These are phyloP conservation scores for Colletotrichum higginsianum DNA, from an alignment of 2,329 filamentous ascomycete species.

Conservation along the genomic window DNA sequence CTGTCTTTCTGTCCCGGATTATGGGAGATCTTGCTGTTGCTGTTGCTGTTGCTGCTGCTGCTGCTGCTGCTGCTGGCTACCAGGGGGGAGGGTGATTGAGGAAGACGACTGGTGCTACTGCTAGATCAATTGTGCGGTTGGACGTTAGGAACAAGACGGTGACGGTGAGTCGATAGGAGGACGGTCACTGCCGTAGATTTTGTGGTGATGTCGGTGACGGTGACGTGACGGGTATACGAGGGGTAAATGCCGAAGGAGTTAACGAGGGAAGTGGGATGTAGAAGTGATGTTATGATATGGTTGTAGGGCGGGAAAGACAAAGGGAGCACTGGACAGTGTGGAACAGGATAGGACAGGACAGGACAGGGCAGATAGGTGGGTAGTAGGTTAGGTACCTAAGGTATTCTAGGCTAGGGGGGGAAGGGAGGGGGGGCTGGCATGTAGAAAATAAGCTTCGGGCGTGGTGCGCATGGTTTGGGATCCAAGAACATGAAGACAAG, in stretches of 20 bases:
- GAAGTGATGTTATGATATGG: constrained; percentile 37
- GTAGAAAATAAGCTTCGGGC: constrained; percentile 39
- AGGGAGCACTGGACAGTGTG: too few species aligned
- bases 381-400: too few species aligned
- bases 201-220: too few species aligned
- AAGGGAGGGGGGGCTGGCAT: constrained; percentile 14
- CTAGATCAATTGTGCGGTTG: neutral
- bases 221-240: neutral
- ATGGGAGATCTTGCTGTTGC: neutral
- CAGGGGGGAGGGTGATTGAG: neutral
- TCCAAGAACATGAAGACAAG: constrained; percentile 16
- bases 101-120: constrained; percentile 6
- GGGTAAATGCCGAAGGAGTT: constrained; percentile 36
- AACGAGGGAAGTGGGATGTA: constrained; percentile 25
- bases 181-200: neutral
- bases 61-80: neutral
- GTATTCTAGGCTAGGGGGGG: too few species aligned
- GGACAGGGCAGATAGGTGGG: too few species aligned
- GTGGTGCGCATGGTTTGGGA: constrained; percentile 33
- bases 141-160: neutral
- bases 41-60: neutral
- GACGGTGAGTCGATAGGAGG: neutral
- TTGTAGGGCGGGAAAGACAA: constrained; percentile 3
- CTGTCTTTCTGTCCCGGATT: neutral
- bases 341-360: too few species aligned